These are phyloP conservation scores for Diaporthe velutina DNA, from an alignment of 2,329 filamentous ascomycete genomes.

Conservation along the genomic window DNA sequence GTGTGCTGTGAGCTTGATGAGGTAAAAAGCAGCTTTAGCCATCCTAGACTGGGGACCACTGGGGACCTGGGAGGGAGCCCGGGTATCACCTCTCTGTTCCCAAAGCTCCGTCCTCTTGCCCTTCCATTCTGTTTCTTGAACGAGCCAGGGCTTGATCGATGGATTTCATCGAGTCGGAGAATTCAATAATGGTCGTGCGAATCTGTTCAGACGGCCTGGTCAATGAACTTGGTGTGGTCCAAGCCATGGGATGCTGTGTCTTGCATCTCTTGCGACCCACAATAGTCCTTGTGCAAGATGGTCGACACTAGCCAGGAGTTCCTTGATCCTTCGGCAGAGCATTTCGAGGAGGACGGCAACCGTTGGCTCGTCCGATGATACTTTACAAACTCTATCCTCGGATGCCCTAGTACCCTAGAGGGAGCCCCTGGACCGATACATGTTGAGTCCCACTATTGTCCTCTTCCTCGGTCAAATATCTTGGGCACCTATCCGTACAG, in stretches of 20 bases:
- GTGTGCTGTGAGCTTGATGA: constrained; percentile 38
- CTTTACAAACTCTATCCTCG: constrained; percentile 41
- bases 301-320: constrained; percentile 39
- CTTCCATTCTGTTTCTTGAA: constrained; percentile 3
- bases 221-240: constrained; percentile 23
- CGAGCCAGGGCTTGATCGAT: background rate
- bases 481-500: constrained; percentile 30
- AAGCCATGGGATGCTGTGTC: constrained; percentile 33
- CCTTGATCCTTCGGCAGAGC: constrained; percentile 41
- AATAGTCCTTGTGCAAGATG: constrained; percentile 36
- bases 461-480: constrained; percentile 37
- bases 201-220: constrained; percentile 28
- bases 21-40: constrained; percentile 32
- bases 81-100: constrained; percentile 21
- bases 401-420: constrained; percentile 36
- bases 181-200: constrained; percentile 9
- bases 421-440: constrained; percentile 27
- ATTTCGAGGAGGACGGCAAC: constrained; percentile 36
- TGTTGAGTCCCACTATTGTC: constrained; percentile 33
- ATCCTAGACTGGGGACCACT: background rate
- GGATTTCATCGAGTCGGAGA: constrained; percentile 16
- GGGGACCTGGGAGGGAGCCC: constrained; percentile 17
- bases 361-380: constrained; percentile 38
- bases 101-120: background rate
- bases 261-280: constrained; percentile 37